Evolutionary conservation across 2,329 filamentous ascomycete genomes (phyloP).

Genomic region (Hypoxylon sp.): DNA sequence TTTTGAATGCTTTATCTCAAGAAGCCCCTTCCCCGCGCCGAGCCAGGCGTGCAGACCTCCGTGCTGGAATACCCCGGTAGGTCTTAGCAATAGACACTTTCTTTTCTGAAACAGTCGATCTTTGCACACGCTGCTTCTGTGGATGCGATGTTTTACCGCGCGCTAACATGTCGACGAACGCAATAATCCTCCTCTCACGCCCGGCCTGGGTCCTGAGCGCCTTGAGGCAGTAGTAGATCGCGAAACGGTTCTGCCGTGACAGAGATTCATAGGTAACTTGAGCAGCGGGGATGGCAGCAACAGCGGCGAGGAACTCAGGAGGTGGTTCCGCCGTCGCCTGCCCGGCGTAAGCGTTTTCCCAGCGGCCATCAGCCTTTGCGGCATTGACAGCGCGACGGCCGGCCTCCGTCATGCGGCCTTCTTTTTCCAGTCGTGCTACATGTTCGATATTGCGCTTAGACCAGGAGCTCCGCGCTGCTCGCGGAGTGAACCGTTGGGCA

Average conservation of each 20-base stretch:
- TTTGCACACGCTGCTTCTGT: constrained; percentile 34
- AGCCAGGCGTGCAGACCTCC: constrained; percentile 25
- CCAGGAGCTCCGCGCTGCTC: constrained; percentile 69
- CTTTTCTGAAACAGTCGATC: neutral
- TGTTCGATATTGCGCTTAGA: constrained; percentile 71
- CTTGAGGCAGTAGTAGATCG: constrained; percentile 47
- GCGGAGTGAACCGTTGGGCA: constrained; percentile 71
- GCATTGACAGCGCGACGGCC: constrained; percentile 67
- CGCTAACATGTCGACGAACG: constrained; percentile 49
- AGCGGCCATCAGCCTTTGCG: constrained; percentile 70
- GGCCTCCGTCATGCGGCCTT: constrained; percentile 64
- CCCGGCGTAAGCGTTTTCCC: constrained; percentile 70
- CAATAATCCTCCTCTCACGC: constrained; percentile 45
- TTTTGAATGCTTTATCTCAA: neutral
- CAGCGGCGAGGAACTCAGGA: constrained; percentile 60
- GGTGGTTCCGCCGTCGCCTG: constrained; percentile 64
- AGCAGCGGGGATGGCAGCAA: constrained; percentile 43
- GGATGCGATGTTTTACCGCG: constrained; percentile 43
- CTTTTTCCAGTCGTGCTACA: constrained; percentile 60
- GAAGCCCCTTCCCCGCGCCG: neutral
- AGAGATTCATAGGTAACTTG: constrained; percentile 42
- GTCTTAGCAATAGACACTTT: neutral
- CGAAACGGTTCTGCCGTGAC: constrained; percentile 46
- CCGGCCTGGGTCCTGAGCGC: constrained; percentile 49
- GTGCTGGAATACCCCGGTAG: neutral